These are phyloP conservation scores for Xylaria sp. DNA, from an alignment of 495 filamentous ascomycete species.

Conservation along the genomic window DNA sequence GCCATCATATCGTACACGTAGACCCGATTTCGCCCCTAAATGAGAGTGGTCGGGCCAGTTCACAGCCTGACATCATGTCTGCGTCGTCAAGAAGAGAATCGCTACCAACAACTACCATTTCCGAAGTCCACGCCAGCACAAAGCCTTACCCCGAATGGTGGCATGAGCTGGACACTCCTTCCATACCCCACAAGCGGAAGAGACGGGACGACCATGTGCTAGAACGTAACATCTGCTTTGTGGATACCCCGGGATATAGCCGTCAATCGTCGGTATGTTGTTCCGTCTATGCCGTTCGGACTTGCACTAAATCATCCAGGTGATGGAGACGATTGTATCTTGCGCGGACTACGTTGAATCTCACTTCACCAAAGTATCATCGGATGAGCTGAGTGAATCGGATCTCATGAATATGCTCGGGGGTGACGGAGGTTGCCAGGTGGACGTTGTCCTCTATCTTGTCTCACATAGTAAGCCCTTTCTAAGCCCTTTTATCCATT, in stretches of 20 bases:
- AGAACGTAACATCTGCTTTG: conserved; percentile 93
- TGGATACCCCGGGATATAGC: conserved; percentile 85
- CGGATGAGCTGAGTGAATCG: conserved; percentile 66
- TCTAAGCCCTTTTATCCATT: conserved; percentile 30
- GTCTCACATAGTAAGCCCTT: conserved; percentile 54
- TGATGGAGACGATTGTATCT: conserved; percentile 69
- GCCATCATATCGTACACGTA: conserved; percentile 95
- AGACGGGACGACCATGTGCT: conserved; percentile 82
- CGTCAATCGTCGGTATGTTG: conserved; percentile 63
- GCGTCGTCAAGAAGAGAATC: conserved; percentile 36
- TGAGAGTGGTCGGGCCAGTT: conserved; percentile 5
- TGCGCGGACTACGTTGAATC: conserved; percentile 74
- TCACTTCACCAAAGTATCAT: conserved; percentile 70
- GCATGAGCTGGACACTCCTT: conserved; percentile 84
- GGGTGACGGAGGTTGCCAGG: conserved; percentile 85
- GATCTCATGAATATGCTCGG: conserved; percentile 84
- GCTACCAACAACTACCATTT: conserved; percentile 60
- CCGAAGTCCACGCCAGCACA: conserved; percentile 91
- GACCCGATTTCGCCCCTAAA: conserved; percentile 70
- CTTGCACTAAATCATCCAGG: conserved; percentile 43
- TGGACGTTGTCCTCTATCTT: conserved; percentile 88
- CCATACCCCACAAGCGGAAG: conserved; percentile 73
- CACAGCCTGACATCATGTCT: conserved; percentile 8
- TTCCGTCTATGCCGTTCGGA: conserved; percentile 5
- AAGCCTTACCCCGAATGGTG: conserved; percentile 93